Evolutionary conservation across 2,329 filamentous ascomycete genomes (phyloP).

Genomic region (Sporothrix brasiliensis): DNA sequence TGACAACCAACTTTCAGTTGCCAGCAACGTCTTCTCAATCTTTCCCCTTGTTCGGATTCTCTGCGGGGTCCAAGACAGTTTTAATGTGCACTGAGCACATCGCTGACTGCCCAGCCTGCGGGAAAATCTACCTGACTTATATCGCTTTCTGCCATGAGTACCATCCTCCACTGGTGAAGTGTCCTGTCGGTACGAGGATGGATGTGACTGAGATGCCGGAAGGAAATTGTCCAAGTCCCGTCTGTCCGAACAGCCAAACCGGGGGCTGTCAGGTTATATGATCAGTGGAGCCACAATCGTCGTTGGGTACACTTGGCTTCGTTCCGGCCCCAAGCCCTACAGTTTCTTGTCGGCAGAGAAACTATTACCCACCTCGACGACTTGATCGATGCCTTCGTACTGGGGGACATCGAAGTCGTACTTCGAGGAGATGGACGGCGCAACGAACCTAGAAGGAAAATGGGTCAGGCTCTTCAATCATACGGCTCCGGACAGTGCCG

Average conservation of each 20-base stretch:
- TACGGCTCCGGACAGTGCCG: not conserved
- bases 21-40: not conserved
- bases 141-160: slow-evolving; percentile 59
- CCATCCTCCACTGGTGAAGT: slow-evolving; percentile 53
- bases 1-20: not conserved
- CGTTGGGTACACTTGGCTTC: not conserved
- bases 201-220: slow-evolving; percentile 53
- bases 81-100: slow-evolving; percentile 64
- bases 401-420: slow-evolving; percentile 81
- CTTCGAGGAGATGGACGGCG: slow-evolving; percentile 75
- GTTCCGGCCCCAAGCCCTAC: slow-evolving; percentile 40
- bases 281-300: slow-evolving; percentile 34
- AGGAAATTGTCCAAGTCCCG: slow-evolving; percentile 60
- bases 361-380: slow-evolving; percentile 68
- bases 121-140: slow-evolving; percentile 62
- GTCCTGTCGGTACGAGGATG: slow-evolving; percentile 50
- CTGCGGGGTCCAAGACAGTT: not conserved
- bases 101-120: slow-evolving; percentile 61
- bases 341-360: slow-evolving; percentile 53
- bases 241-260: slow-evolving; percentile 61
- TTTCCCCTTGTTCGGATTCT: not conserved
- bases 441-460: slow-evolving; percentile 66
- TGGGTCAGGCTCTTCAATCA: not conserved
- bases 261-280: slow-evolving; percentile 61
- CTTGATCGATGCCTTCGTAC: slow-evolving; percentile 85